Conservation (phyloP, 176 grass and related monocot species). For the Chrysopogon serrulatus region DNA sequence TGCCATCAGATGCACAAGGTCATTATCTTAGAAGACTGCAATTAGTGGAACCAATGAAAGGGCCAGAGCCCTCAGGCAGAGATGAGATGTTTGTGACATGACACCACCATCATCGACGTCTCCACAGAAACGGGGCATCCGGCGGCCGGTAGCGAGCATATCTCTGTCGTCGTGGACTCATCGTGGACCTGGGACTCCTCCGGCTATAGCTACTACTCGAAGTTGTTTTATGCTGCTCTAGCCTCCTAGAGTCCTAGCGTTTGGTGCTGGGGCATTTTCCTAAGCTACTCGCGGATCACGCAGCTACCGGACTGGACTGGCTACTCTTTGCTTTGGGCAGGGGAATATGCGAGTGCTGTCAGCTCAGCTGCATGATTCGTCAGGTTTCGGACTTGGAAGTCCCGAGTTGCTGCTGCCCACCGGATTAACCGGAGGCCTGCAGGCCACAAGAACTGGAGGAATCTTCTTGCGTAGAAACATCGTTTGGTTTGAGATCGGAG, state of each 20-base stretch:
- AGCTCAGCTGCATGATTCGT: neutral
- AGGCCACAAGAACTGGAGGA: conserved; percentile 18
- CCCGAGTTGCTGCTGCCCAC: neutral
- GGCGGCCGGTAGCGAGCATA: neutral
- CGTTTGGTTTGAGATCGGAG: neutral
- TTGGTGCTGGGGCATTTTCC: neutral
- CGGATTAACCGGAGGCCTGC: neutral
- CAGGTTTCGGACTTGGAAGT: neutral
- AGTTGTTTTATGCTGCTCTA: neutral
- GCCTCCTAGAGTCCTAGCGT: neutral
- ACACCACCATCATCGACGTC: neutral
- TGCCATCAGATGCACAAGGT: neutral
- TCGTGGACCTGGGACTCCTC: neutral
- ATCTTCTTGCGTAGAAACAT: neutral
- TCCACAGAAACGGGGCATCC: neutral
- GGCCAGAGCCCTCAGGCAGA: neutral
- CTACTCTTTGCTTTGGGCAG: neutral
- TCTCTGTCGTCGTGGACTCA: neutral
- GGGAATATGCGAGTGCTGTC: neutral
- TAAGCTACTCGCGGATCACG: neutral
- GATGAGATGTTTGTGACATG: conserved; percentile 4
- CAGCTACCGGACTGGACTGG: neutral
- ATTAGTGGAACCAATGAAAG: neutral
- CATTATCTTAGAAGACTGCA: neutral
- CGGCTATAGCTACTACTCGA: neutral